Evolutionary conservation across 129 eudicot genomes (phyloP).

Genomic region (Saussurea involucrata): DNA sequence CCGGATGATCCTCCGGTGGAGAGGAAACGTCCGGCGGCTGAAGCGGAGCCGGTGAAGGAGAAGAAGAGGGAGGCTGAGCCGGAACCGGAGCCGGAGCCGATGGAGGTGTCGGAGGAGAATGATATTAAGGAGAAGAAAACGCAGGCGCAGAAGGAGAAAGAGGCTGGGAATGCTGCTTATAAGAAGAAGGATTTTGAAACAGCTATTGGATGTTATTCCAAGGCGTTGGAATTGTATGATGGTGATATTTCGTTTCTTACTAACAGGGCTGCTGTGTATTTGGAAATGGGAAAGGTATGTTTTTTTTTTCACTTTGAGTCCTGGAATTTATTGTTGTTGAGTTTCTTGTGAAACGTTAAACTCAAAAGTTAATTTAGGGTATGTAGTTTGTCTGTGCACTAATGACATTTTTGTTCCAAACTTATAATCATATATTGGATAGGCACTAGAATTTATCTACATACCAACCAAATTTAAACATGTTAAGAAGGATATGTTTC

Average conservation of each 20-base stretch:
- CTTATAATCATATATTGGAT: not conserved
- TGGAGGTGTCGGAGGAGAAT: slow-evolving; percentile 73
- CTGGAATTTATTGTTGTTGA: not conserved
- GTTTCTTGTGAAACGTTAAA: not conserved
- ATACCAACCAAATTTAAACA: too few relatives aligned
- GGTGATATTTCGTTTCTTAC: slow-evolving; percentile 80
- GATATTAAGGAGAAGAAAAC: slow-evolving; percentile 61
- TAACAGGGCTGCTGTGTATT: slow-evolving; percentile 88
- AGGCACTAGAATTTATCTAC: too few relatives aligned
- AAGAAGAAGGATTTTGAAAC: slow-evolving; percentile 93
- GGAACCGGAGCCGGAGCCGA: slow-evolving; percentile 31
- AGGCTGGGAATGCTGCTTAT: slow-evolving; percentile 89
- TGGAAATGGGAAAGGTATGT: slow-evolving; percentile 96
- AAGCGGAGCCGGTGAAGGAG: slow-evolving; percentile 58
- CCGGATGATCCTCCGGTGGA: slow-evolving; percentile 29
- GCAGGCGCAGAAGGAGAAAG: slow-evolving; percentile 79
- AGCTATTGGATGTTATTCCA: slow-evolving; percentile 60
- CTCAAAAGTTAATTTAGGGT: too few relatives aligned
- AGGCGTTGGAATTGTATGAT: slow-evolving; percentile 81
- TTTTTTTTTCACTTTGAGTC: not conserved
- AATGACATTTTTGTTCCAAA: not conserved
- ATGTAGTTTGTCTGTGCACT: not conserved
- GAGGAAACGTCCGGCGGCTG: slow-evolving; percentile 53
- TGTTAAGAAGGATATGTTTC: not conserved
- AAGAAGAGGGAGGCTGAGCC: slow-evolving; percentile 48